Conservation (phyloP, 202 grass and related monocot species). For the Eragrostis tef region DNA sequence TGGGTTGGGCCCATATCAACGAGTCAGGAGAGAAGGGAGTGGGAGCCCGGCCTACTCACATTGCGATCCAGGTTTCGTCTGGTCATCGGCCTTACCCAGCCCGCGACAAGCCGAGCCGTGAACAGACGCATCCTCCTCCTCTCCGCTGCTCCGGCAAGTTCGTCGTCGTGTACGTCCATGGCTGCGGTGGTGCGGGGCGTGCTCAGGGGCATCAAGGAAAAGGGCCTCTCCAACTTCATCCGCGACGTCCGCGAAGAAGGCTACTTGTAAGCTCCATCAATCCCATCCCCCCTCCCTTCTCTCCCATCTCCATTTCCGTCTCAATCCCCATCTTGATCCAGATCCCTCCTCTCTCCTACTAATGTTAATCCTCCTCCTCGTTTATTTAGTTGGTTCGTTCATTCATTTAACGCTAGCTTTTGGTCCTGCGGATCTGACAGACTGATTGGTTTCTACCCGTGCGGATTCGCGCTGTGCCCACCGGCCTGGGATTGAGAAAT, state of each 20-base stretch:
- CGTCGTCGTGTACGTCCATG: conserved; percentile 54
- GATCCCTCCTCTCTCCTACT: background rate
- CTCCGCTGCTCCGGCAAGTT: conserved; percentile 2
- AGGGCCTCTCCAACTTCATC: conserved; percentile 76
- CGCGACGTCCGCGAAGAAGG: conserved; percentile 68
- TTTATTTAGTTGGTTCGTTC: too few relatives aligned
- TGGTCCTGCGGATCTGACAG: background rate
- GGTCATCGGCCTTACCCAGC: too few relatives aligned
- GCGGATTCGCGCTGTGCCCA: background rate
- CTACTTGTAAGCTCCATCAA: conserved; percentile 57
- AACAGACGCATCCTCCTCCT: background rate
- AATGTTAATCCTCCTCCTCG: background rate
- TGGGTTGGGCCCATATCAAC: too few relatives aligned
- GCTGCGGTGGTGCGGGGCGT: conserved; percentile 78
- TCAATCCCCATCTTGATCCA: conserved; percentile 10
- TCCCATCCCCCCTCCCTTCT: background rate
- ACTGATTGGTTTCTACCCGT: background rate
- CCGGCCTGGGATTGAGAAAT: background rate
- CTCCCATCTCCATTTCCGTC: background rate
- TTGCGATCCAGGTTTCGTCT: too few relatives aligned
- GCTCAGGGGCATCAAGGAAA: conserved; percentile 71
- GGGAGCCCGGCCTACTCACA: too few relatives aligned
- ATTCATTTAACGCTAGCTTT: background rate
- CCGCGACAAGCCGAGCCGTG: too few relatives aligned
- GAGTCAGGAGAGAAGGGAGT: too few relatives aligned